phyloP scores from a whole-genome alignment of 192 early-diverging fungal species.

The Lobulomyces angularis region DNA sequence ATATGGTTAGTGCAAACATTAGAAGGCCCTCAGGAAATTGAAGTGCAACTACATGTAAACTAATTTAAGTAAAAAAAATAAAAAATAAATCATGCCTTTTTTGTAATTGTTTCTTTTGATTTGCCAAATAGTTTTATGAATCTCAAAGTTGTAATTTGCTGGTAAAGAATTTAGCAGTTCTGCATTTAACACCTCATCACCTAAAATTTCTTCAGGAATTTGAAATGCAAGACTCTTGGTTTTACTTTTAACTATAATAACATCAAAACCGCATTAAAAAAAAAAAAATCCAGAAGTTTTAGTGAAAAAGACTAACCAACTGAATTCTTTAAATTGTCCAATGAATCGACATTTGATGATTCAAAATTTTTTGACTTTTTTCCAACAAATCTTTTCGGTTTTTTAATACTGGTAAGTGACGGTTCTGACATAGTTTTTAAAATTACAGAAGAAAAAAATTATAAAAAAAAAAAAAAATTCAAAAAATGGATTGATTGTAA shows the following conservation, averaged over 20 bases:
- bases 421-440: no score
- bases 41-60: conserved; percentile 58
- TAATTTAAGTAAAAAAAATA: neutral
- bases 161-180: conserved; percentile 46
- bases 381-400: no score
- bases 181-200: neutral
- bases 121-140: conserved; percentile 91
- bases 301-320: no score
- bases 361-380: no score
- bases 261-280: no score
- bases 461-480: conserved; percentile 8
- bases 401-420: no score
- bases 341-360: no score
- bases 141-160: conserved; percentile 97
- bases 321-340: no score
- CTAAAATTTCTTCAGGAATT: conserved; percentile 1
- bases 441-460: neutral
- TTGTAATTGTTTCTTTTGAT: conserved; percentile 59
- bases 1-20: conserved; percentile 84
- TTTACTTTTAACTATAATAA: no score
- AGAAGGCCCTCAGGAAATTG: conserved; percentile 96
- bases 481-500: no score
- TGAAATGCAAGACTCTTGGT: conserved; percentile 11
- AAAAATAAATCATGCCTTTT: conserved; percentile 35
- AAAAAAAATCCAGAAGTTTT: no score